A percentile compares a stretch with the other conserved stretches of the same genome.
Evolutionary conservation across 2,329 filamentous ascomycete genomes (phyloP).

Genomic region (Blastomyces gilchristii): DNA sequence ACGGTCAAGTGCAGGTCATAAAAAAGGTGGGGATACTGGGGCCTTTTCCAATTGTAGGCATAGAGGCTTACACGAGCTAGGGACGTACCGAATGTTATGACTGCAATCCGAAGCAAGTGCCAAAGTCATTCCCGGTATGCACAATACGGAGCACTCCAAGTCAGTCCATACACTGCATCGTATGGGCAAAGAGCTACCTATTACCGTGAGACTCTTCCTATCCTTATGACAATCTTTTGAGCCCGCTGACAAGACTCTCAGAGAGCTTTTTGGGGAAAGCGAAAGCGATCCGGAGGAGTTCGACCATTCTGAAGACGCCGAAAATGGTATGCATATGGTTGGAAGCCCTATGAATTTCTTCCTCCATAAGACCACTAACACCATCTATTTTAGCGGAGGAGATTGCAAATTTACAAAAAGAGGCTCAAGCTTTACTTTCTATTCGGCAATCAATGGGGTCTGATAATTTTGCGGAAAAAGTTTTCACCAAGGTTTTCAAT

Average conservation of each 20-base stretch:
- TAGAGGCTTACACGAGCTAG: conserved; percentile 24
- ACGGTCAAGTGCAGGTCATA: conserved; percentile 94
- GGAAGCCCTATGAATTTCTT: background rate
- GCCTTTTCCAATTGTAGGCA: background rate
- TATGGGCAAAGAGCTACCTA: conserved; percentile 96
- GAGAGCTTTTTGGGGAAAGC: conserved; percentile 81
- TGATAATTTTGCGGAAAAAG: conserved; percentile 60
- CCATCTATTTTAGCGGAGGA: conserved; percentile 51
- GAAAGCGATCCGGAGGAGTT: conserved; percentile 74
- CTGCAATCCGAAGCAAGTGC: conserved; percentile 77
- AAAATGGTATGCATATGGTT: conserved; percentile 53
- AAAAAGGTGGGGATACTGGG: conserved; percentile 51
- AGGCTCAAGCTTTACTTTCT: conserved; percentile 70
- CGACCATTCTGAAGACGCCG: conserved; percentile 67
- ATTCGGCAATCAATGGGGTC: conserved; percentile 76
- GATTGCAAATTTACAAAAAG: conserved; percentile 75
- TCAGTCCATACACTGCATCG: conserved; percentile 95
- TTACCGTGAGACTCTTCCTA: conserved; percentile 49
- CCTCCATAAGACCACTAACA: background rate
- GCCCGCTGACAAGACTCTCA: conserved; percentile 24
- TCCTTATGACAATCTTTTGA: background rate
- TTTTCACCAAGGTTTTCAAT: conserved; percentile 90
- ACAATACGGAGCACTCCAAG: conserved; percentile 94
- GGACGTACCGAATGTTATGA: conserved; percentile 92
- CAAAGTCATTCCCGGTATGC: conserved; percentile 90